Evolutionary conservation across 495 filamentous ascomycete species (phyloP), one percentile per base, ranked within the genome.

Genomic region (Penicillium cataractarum): DNA sequence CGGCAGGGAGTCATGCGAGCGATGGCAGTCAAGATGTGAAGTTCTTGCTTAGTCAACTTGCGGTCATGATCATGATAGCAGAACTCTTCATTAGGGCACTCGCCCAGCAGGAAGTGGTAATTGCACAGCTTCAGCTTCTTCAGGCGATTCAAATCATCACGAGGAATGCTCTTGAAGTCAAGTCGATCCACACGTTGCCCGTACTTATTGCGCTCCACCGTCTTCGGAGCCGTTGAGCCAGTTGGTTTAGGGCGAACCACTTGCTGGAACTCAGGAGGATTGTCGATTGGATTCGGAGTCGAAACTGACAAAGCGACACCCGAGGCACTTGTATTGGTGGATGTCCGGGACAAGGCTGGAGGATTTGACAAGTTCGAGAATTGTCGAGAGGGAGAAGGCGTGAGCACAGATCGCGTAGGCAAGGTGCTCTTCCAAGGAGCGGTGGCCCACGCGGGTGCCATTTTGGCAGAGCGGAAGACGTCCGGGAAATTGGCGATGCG

Each of bases 81-180:
- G 13, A 84, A 82, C 26, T 87, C 68, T 35, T 73, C 83, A 58
- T 86, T 88, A 35, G 86, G 82, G 68, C 92, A 96, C 48, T 89
- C 88, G 2, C 86, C 85, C 31, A 91, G 84, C 29, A 97, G 79
- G 72, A 88, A 94, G 72, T 93, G 86, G 63, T 92, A 90, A 71
- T 95, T 95, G 84, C 92, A 97, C 26, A 94, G 77, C 69, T 96
- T 95, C 66, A 91, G 77, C 66, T 83, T 85, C 70, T 88, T 87
- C 62, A 89, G 66, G 26, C 84, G 80, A 60, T 83, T 81, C 53
- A 89, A 74, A 37, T 88, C 85, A 29, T 86, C 80, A 40, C 82
- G 80, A 65, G 86, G 81, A 61, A 86, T 86, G 33, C 74, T 78
- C 60, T 79, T 79, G 60, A 80, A 72, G 27, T 83, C 80, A 27